Base-by-base conservation (phyloP, 176 grass and related monocot genomes). In the Tuctoria greenei region DNA sequence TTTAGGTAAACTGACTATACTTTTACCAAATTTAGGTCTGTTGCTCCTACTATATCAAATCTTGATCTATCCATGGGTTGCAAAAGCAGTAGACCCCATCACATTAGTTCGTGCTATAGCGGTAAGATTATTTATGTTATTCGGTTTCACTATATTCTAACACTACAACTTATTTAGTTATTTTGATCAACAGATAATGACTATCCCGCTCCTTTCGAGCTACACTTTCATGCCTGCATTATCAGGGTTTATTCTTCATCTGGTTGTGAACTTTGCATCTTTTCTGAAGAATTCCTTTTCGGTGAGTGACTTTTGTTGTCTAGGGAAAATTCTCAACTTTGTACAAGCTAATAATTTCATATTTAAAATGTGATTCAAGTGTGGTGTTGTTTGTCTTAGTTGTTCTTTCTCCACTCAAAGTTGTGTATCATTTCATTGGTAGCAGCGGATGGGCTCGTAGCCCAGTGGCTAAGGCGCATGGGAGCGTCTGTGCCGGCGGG, bases 191-290 rank as follows among this genome's bases (percentile, higher is more conserved):
- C 88, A 98, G 91, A 61, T 87, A 66, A 81, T 98, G 63, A 79
- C 84, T 39, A 62, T 98, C 40, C 91, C 86, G 17, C 78, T 97
- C 81, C 88, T 97, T 84, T 83, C 78, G 11, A 85, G 84, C 65
- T 98, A 86, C 71, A 84, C 95, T 26, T 98, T 88, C 60, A 88
- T 98, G 85, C 79, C 95, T 42, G 65, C 86, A 46, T 59, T 98
- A 65, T 88, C 84, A 54, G 91, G 95, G 66, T 51, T 87, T 61
- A 5, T 15, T 74, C 89, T 93, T 81, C 58, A 55, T 66, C 61
- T 93, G 56, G 65, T 86, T 69, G 68, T 94, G 31, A 98, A 92
- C 68, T 81, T 54, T 81, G 95, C 86, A 67, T 94, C 95, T 50
- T 84, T 94, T 67, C 71, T 92, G 79, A 98, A 93, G 86, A 94